Percentiles rank a stretch among this genome's conserved stretches.
phyloP scores from a whole-genome alignment of 306 rosid genomes.

The Quercus alba region DNA sequence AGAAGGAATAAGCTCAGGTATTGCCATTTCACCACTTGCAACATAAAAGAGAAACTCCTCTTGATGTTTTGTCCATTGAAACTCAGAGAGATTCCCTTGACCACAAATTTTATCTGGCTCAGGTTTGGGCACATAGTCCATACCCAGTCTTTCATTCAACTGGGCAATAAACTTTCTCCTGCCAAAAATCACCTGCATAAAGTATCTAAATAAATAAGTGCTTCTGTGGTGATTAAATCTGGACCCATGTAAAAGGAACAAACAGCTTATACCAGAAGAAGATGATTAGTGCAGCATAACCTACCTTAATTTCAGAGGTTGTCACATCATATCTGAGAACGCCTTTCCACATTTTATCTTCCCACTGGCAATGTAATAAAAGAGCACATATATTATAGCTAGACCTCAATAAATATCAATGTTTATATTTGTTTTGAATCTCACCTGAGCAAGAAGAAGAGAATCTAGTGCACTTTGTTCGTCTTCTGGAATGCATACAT shows the following conservation, averaged over 20 bases:
- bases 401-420: neutral
- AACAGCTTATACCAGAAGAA: neutral
- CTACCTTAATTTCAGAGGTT: conserved; percentile 35
- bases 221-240: neutral
- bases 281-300: neutral
- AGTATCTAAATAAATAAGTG: neutral
- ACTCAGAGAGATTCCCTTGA: conserved; percentile 12
- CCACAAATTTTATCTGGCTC: neutral
- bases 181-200: conserved; percentile 26
- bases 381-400: neutral
- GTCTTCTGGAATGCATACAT: conserved; percentile 10
- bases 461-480: conserved; percentile 29
- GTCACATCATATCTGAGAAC: conserved; percentile 40
- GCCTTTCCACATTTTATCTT: conserved; percentile 34
- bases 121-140: neutral
- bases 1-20: conserved; percentile 30
- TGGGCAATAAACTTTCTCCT: conserved; percentile 40
- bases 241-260: neutral
- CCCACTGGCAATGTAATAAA: conserved; percentile 29
- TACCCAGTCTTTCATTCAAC: conserved; percentile 28
- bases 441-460: conserved; percentile 36
- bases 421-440: neutral
- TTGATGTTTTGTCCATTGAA: conserved; percentile 9
- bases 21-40: conserved; percentile 20
- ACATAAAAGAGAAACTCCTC: conserved; percentile 32